Evolutionary conservation across 2,329 filamentous ascomycete genomes (phyloP).

Genomic region (Fonsecaea erecta): DNA sequence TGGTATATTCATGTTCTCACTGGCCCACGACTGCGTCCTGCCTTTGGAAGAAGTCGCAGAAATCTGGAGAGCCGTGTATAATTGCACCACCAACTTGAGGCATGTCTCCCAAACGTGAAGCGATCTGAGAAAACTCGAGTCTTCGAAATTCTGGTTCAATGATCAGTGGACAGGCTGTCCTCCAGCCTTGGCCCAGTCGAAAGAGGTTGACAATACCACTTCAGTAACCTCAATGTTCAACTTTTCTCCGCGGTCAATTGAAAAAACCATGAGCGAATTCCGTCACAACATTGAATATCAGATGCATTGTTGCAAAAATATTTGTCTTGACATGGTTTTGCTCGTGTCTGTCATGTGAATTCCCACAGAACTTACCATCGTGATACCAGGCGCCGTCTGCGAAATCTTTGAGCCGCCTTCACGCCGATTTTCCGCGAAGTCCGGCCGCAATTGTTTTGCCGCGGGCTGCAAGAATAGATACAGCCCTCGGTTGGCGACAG

Average conservation of each 20-base stretch:
- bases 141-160: no score
- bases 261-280: not conserved
- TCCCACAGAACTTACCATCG: not conserved
- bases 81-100: not conserved
- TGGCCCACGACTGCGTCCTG: no score
- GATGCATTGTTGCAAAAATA: not conserved
- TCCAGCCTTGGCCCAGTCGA: not conserved
- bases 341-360: not conserved
- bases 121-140: no score
- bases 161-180: not conserved
- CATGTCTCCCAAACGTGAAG: not conserved
- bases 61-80: no score
- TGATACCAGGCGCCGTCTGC: not conserved
- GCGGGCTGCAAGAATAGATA: not conserved
- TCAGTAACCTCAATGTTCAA: not conserved
- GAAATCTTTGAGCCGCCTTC: conserved; percentile 1
- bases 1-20: not conserved
- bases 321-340: not conserved
- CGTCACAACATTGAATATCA: not conserved
- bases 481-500: not conserved
- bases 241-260: not conserved
- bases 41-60: not conserved
- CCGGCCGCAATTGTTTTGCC: not conserved
- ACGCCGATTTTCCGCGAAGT: not conserved
- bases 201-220: not conserved